phyloP scores from a whole-genome alignment of 345 rosid species.

The Rubroshorea leprosula region DNA sequence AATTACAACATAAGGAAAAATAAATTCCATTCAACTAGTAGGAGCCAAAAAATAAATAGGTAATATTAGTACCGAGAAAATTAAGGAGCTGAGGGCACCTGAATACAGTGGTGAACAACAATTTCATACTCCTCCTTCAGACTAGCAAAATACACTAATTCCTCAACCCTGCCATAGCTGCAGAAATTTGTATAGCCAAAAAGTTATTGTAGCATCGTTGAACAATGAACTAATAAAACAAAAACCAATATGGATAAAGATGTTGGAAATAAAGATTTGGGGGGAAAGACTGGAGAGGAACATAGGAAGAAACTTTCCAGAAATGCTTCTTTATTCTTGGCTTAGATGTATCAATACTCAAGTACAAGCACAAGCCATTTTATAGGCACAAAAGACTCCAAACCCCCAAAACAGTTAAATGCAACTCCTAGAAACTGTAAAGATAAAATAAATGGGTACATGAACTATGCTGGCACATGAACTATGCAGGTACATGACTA shows the following conservation, averaged over 20 bases:
- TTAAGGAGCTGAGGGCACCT: constrained; percentile 39
- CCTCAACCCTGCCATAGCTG: constrained; percentile 97
- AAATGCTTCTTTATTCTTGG: too few relatives aligned
- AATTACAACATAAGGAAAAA: not conserved
- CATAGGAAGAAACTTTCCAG: too few relatives aligned
- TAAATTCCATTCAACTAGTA: constrained; percentile 6
- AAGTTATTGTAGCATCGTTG: constrained; percentile 2
- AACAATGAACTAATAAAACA: not conserved
- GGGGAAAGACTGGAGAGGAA: too few relatives aligned
- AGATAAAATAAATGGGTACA: too few relatives aligned
- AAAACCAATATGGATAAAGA: not conserved
- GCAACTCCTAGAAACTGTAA: too few relatives aligned
- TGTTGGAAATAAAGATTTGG: not conserved
- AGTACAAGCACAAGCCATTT: too few relatives aligned
- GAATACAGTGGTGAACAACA: constrained; percentile 82
- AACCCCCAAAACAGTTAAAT: too few relatives aligned
- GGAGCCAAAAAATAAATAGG: constrained; percentile 4
- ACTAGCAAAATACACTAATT: constrained; percentile 90
- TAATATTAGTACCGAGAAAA: constrained; percentile 7
- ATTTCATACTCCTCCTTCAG: constrained; percentile 90
- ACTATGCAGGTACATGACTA: too few relatives aligned
- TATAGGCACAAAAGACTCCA: too few relatives aligned
- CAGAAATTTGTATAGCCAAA: constrained; percentile 29
- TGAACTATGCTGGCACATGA: too few relatives aligned
- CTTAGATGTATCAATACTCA: too few relatives aligned